These are phyloP conservation scores for Linanthus parryae DNA, from an alignment of 148 eudicot species.

Conservation along the genomic window DNA sequence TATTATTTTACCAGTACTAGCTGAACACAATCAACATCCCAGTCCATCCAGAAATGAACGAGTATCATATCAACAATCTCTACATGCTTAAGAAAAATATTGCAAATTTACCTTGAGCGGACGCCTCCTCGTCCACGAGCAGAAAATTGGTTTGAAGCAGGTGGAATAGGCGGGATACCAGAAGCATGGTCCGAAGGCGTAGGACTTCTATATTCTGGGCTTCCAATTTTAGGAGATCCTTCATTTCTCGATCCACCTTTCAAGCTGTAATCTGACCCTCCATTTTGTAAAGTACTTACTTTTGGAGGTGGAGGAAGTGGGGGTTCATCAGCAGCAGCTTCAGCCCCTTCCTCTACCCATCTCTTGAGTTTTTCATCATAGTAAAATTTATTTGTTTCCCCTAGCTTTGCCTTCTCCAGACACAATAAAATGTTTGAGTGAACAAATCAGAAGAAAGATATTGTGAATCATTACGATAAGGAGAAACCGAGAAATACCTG, in stretches of 20 bases:
- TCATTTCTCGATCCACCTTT: constrained; percentile 35
- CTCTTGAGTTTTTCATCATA: constrained; percentile 82
- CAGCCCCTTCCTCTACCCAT: constrained; percentile 95
- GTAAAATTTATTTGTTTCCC: constrained; percentile 70
- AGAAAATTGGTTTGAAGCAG: constrained; percentile 65
- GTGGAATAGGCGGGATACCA: constrained; percentile 75
- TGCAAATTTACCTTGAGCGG: constrained; percentile 69
- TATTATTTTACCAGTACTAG: no score
- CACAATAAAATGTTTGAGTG: not conserved
- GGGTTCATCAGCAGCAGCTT: constrained; percentile 61
- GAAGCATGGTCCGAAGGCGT: constrained; percentile 32
- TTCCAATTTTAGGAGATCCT: constrained; percentile 29
- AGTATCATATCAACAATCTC: no score
- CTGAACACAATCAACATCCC: no score
- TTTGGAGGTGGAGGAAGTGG: constrained; percentile 80
- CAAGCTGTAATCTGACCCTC: constrained; percentile 38
- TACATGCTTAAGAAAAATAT: no score
- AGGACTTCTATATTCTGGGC: constrained; percentile 37
- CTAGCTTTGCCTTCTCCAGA: constrained; percentile 69
- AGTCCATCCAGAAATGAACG: no score
- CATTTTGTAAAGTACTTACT: constrained; percentile 46
- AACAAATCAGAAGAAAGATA: not conserved
- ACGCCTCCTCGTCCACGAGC: constrained; percentile 78
- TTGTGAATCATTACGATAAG: not conserved
- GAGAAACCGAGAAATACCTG: constrained; percentile 40